Evolutionary conservation across 139 green algal species (phyloP).

Genomic region (Prasinococcaceae sp.): DNA sequence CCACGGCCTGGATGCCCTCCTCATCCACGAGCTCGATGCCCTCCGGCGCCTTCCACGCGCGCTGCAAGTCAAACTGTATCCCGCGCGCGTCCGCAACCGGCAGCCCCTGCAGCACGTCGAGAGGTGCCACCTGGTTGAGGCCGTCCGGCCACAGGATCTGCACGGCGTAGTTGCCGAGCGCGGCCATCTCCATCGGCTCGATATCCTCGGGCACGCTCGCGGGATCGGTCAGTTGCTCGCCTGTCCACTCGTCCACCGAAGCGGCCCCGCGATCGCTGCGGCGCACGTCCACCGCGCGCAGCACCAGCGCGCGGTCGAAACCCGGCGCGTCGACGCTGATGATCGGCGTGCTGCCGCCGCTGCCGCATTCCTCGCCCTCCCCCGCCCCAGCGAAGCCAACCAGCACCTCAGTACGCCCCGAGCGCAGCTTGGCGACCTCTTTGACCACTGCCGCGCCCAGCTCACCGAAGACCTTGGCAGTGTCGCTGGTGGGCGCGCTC

Average conservation of each 20-base stretch:
- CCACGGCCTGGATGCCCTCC: too few species aligned
- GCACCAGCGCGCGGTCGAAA: too few species aligned
- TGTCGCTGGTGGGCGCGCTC: slow-evolving; percentile 42
- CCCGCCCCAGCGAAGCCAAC: neutral
- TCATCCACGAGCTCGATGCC: too few species aligned
- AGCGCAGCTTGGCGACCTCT: slow-evolving; percentile 70
- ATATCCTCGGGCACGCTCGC: slow-evolving; percentile 48
- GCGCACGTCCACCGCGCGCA: too few species aligned
- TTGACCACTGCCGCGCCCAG: slow-evolving; percentile 80
- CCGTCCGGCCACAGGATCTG: slow-evolving; percentile 46
- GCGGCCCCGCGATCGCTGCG: neutral
- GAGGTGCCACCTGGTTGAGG: slow-evolving; percentile 27
- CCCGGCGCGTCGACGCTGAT: too few species aligned
- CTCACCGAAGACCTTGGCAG: slow-evolving; percentile 48
- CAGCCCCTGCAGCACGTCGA: neutral
- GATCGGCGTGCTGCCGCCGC: too few species aligned
- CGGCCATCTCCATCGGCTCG: slow-evolving; percentile 41
- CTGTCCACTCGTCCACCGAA: slow-evolving; percentile 30
- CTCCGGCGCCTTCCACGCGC: too few species aligned
- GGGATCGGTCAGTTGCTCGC: slow-evolving; percentile 23
- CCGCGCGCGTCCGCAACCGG: too few species aligned
- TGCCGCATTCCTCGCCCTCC: too few species aligned
- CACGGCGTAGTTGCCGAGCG: slow-evolving; percentile 93
- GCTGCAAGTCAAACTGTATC: too few species aligned
- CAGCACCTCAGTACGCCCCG: slow-evolving; percentile 11